Base-by-base conservation (phyloP, 805 yeast genomes). In the Blastobotrys mokoenaii region DNA sequence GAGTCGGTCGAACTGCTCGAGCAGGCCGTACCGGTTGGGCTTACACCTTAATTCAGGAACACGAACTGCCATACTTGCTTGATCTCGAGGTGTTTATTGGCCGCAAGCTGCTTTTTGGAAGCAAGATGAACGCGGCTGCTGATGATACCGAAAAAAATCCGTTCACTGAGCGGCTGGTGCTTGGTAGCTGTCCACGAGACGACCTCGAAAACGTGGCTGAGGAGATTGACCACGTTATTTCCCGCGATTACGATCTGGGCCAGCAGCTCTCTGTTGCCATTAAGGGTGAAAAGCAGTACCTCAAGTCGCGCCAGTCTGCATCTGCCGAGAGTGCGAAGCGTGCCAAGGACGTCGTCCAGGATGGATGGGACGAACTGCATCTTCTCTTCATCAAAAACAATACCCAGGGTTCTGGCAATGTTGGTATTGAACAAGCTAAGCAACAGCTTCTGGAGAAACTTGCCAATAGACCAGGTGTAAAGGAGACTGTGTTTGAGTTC, bases 11-110 rank as follows among this genome's bases (percentile, higher is more conserved):
- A 74, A 93, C 99, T 39, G 99, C 98, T 9, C 84, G 99, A 74
- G 98, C 98, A 7, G 99, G 99, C 62, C 83, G 87, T 62, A 79
- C 76, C 55, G 99, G 99, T 60, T 88, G 97, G 95, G 99, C 98
- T 0, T 93, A 85, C 62, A 82, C 96, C 2, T 77, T 93, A 49
- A 82, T 89, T 6, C 73, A 80, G 47, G 95, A 88, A 52, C 72
- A 77, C 45, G 99, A 93, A 62, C 66, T 90, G 46, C 96, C 98
- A 9, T 93, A 90, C 56, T 65, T 93, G 43, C 71, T 90, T 41
- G 99, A 93, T 64, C 71, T 93, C 56, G 97, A 93, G 61, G 54
- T 93, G 38, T 90, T 93, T 58, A 68, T 93, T 55, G 97, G 96
- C 5, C 77, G 82, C 57, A 87, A 88, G 60, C 73, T 93, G 27